Percentiles rank a stretch among this genome's conserved stretches.
These are phyloP conservation scores for Mucor ambiguus DNA, from an alignment of 371 early-diverging fungal species.

Conservation along the genomic window DNA sequence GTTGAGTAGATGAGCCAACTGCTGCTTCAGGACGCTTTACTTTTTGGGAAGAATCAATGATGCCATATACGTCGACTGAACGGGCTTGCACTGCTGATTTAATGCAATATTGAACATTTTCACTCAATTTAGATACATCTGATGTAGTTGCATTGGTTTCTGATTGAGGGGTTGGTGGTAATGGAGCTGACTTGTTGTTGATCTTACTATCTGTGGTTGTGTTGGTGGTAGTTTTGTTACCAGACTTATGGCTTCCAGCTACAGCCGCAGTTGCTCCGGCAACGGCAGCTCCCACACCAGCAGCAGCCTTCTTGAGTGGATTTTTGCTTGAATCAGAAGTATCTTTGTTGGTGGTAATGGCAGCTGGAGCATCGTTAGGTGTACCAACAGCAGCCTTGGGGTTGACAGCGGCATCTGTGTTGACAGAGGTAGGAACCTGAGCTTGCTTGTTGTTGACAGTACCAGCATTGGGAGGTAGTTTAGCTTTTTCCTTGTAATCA, in stretches of 20 bases:
- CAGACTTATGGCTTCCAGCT: not conserved
- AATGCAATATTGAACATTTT: slow-evolving; percentile 17
- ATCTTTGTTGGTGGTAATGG: not conserved
- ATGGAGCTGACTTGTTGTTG: not conserved
- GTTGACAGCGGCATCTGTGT: not conserved
- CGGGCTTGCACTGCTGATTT: slow-evolving; percentile 13
- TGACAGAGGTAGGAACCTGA: not conserved
- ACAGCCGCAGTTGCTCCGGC: not conserved
- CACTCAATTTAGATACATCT: not conserved
- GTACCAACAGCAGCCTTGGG: not conserved
- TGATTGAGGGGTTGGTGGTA: not conserved
- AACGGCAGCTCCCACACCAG: slow-evolving; percentile 2
- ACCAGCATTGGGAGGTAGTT: not conserved
- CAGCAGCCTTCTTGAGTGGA: not conserved
- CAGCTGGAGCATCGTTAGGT: not conserved
- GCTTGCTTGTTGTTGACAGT: slow-evolving; percentile 2
- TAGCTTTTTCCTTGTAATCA: slow-evolving; percentile 6
- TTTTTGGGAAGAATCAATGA: not conserved
- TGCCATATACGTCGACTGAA: slow-evolving; percentile 1
- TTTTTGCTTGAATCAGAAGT: not conserved
- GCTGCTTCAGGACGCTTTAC: slow-evolving; percentile 14
- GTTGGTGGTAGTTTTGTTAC: not conserved
- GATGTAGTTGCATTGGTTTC: not conserved
- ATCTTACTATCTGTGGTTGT: not conserved
- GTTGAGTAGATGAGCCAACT: not conserved